Evolutionary conservation across 257 asterid genomes (phyloP), one percentile per base, ranked within the genome.

Genomic region (Solanum ossicruentum): DNA sequence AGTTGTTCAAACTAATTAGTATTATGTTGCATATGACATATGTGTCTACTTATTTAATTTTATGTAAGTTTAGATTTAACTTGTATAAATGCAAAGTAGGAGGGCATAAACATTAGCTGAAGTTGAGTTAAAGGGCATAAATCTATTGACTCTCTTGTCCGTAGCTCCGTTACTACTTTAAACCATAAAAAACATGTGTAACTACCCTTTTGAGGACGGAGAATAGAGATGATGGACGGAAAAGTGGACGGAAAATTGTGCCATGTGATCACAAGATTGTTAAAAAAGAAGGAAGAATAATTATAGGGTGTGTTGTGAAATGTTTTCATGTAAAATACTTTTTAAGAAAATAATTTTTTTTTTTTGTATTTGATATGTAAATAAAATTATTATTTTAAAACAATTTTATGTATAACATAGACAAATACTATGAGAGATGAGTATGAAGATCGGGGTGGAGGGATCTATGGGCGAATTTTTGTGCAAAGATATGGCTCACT

Each of bases 1-100:
- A 61, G 9, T 0, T n/a, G 3, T 7, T 58, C 32, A 56, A 56
- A 56, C 7, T 56, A 0, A 56, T 56, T 56, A 18, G 8, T 18
- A 56, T 52, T 7, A 55, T 55, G 10, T 6, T 7, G 3, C 2
- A 16, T 12, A 52, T 4, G 18, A 52, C 8, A 3, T 17, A 7
- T 18, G 0, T 20, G 28, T 10, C 7, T 20, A 10, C 7, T 58
- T 0, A 1, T n/a, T 58, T 0, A n/a, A 58, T 4, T 58, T 58
- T n/a, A 58, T n/a, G n/a, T 0, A 20, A 20, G 0, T 58, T 20
- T 20, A 20, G 20, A 0, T 20, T 12, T 58, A 3, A 58, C 10
- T 9, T 58, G 26, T 9, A 6, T 0, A 20, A 2, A 58, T 6
- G 1, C 1, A 58, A 58, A 58, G n/a, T 58, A 9, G 0, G 10